Evolutionary conservation across 441 rosid genomes (phyloP), one percentile per base, ranked within the genome.

Genomic region (Populus trichocarpa): DNA sequence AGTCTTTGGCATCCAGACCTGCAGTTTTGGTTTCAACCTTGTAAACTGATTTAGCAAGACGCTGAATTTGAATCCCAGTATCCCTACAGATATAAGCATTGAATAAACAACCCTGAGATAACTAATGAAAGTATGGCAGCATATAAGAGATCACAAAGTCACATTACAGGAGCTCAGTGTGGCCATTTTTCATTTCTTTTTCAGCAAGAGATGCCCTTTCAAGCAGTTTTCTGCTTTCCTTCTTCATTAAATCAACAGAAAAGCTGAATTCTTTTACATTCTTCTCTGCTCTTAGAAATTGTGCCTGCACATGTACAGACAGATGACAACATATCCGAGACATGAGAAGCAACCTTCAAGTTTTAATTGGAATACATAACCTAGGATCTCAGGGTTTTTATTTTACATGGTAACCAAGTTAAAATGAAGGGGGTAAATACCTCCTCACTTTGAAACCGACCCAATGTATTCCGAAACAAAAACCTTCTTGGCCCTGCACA

Each of bases 201-300:
- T 93, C 98, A 13, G 99, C 98, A 79, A 90, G 88, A 75, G 92
- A 84, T 67, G 97, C 88, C 84, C 99, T 88, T 86, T 95, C 96
- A 81, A 92, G 88, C 82, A 93, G 82, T 83, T 93, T 95, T 83
- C 46, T 80, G 81, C 96, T 92, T 82, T 93, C 99, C 26, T 87
- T 95, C 83, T 90, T 93, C 97, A 93, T 88, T 79, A 93, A 50
- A 75, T 89, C 96, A 82, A 91, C 95, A 80, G 98, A 90, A 71
- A 91, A 79, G 79, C 79, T 86, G 82, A 93, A 81, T 80, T 89
- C 92, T 80, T 92, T 90, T 69, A 95, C 87, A 70, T 83, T 89
- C 82, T 92, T 95, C 87, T 95, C 99, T 75, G 95, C 90, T 85
- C 70, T 90, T 78, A 84, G 82, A 85, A 88, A 92, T 76, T 84